Evolutionary conservation across 495 filamentous ascomycete species (phyloP), one percentile per base, ranked within the genome.

Genomic region (Penicillium taxi): DNA sequence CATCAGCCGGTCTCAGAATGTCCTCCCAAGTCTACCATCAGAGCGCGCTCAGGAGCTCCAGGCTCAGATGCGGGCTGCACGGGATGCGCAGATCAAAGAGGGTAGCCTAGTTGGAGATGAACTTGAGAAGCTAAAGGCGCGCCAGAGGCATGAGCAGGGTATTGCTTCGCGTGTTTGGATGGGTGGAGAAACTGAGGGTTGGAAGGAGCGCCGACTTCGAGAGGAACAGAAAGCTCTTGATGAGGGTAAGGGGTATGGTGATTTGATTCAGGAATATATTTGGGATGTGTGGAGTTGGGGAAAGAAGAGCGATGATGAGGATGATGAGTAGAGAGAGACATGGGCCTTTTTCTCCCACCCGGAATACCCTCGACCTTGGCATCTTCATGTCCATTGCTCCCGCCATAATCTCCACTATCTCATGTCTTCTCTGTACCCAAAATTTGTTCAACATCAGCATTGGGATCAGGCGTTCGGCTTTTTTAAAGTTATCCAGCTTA

Each of bases 211-310:
- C 67, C 60, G 86, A 50, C 47, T 84, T 44, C 55, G 64, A 58
- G 73, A 81, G 69, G 83, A 89, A 58, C 70, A 70, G 64, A 69
- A 85, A 64, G 78, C 78, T 37, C 45, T 89, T 52, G 78, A 80
- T 48, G 75, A 82, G 39, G 89, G 88, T 13, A 82, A 78, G 59
- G 83, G 85, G 17, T 88, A 90, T 70, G 76, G 75, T 11, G 80
- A 76, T 49, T 63, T 95, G 61, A 95, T 95, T 44, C 70, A 74
- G 59, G 83, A 88, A 47, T 82, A 90, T 72, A 74, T 94, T 26
- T 78, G 72, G 70, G 86, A 94, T 59, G 89, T 88, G 26, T 85
- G 74, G 77, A 78, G 70, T 55, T 72, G 70, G 70, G 69, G 65
- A 37, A 50, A 56, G 37, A 56, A 55, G 48, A 43, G 55, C 33